Evolutionary conservation across 2,329 filamentous ascomycete species (phyloP), one percentile per base, ranked within the genome.

Genomic region (Arthrobotrys entomopaga): DNA sequence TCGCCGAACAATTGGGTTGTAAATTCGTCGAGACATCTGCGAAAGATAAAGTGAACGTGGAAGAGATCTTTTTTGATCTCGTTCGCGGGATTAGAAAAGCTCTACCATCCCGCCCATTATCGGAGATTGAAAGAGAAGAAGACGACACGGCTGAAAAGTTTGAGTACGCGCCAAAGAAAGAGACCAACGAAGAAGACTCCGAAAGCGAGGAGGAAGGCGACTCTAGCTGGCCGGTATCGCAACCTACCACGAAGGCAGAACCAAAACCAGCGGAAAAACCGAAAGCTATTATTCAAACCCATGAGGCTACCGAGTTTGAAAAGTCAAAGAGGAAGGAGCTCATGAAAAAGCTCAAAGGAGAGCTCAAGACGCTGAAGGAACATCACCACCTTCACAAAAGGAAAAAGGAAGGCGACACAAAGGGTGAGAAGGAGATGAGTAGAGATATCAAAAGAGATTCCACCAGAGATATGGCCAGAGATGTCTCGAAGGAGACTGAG

Each of bases 1-100:
- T 97, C 78, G 94, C 93, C 77, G 88, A 87, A 79, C 89, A 90
- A 77, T 98, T 98, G 82, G 90, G 89, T 81, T 98, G 95, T 89
- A 96, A 94, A 82, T 99, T 98, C 85, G 96, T 98, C 84, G 95
- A 99, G 85, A 98, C 95, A 10, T 98, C 95, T 48, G 95, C 95
- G 78, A 98, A 98, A 85, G 96, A 93, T 76, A 90, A 94, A 82
- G 95, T 95, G 85, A 97, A 98, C 81, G 95, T 99, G 80, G 95
- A 98, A 83, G 93, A 96, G 83, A 93, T 94, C 63, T 99, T 99
- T 84, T 98, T 93, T 87, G 93, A 98, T 81, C 94, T 98, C 79
- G 95, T 98, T 70, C 91, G 95, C 81, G 95, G 98, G 82, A 98
- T 99, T 81, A 89, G 26, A n/a, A 22, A n/a, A 11, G 11, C 26